Conservation (phyloP, 768 basidiomycete species). For the Tremella mesenterica region DNA sequence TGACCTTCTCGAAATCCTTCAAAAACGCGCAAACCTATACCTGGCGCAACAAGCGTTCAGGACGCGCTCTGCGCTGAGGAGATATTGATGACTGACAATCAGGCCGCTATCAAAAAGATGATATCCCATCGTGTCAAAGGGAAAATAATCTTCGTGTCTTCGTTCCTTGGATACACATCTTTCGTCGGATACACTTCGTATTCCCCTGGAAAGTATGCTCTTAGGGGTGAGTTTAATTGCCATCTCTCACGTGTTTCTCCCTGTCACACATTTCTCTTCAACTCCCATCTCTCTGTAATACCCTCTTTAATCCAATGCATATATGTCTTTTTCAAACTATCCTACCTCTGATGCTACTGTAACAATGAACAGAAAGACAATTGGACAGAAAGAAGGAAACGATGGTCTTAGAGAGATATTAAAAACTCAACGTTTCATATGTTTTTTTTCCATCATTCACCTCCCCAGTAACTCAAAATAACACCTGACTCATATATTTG, state of each 20-base stretch:
- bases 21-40: too few relatives aligned
- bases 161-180: conserved; percentile 63
- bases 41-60: too few relatives aligned
- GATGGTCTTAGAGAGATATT: too few relatives aligned
- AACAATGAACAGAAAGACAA: too few relatives aligned
- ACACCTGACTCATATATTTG: background rate
- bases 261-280: too few relatives aligned
- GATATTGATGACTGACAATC: background rate
- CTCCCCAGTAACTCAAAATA: background rate
- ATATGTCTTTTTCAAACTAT: too few relatives aligned
- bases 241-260: background rate
- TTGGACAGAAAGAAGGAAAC: too few relatives aligned
- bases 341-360: too few relatives aligned
- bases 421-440: too few relatives aligned
- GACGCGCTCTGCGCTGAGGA: background rate
- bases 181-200: conserved; percentile 73
- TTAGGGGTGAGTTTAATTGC: conserved; percentile 62
- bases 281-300: too few relatives aligned
- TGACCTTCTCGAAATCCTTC: too few relatives aligned
- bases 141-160: conserved; percentile 69
- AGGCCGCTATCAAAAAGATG: conserved; percentile 65
- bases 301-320: too few relatives aligned
- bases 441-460: background rate
- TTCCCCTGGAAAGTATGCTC: conserved; percentile 73
- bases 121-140: conserved; percentile 52